Conservation (phyloP, 768 basidiomycete genomes). For the Boletus insuetus region DNA sequence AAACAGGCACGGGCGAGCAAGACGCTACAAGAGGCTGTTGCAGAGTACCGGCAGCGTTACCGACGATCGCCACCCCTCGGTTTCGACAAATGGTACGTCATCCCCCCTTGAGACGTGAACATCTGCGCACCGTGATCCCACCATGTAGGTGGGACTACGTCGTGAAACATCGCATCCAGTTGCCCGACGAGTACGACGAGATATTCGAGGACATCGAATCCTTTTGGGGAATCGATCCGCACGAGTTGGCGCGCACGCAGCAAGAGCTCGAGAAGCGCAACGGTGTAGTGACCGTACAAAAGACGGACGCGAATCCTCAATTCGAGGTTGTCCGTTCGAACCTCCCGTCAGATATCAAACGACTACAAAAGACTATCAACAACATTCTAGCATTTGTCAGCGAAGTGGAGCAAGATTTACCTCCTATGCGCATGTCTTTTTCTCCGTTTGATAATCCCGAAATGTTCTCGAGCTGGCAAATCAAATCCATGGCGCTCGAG, state of each 20-base stretch:
- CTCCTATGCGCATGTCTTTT: slow-evolving; percentile 31
- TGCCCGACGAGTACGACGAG: slow-evolving; percentile 49
- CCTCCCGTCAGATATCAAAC: slow-evolving; percentile 1
- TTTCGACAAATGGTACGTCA: slow-evolving; percentile 41
- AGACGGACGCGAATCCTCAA: slow-evolving; percentile 2
- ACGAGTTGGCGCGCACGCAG: slow-evolving; percentile 19
- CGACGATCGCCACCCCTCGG: slow-evolving; percentile 36
- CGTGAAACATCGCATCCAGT: slow-evolving; percentile 35
- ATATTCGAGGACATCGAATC: slow-evolving; percentile 38
- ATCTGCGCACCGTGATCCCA: neutral
- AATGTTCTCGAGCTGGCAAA: slow-evolving; percentile 26
- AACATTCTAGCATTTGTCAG: slow-evolving; percentile 24
- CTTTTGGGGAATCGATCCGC: slow-evolving; percentile 37
- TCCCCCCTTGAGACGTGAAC: too few relatives aligned
- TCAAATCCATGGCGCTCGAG: slow-evolving; percentile 19
- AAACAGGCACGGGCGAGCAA: slow-evolving; percentile 35
- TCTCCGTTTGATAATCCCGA: slow-evolving; percentile 30
- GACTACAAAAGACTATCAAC: neutral
- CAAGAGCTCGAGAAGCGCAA: slow-evolving; percentile 17
- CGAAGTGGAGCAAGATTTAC: slow-evolving; percentile 29
- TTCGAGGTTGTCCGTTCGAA: slow-evolving; percentile 19
- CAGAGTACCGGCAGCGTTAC: slow-evolving; percentile 38
- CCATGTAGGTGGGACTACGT: slow-evolving; percentile 44
- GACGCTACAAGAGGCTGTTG: slow-evolving; percentile 35
- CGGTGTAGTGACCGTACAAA: slow-evolving; percentile 24